Conservation (phyloP, 345 rosid species). For the Melaleuca quinquenervia region DNA sequence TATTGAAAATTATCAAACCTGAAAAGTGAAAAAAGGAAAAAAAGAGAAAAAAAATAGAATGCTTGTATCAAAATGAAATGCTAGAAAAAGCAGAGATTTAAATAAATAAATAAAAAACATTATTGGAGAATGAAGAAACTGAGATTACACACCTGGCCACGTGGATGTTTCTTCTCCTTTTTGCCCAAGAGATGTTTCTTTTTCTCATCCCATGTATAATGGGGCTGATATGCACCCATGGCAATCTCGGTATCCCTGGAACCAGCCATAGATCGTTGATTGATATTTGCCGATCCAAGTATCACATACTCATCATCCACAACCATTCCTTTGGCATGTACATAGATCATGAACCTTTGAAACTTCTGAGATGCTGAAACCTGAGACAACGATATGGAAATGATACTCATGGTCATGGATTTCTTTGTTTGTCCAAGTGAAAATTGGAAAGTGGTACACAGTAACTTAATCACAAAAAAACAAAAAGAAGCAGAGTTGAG, state of each 20-base stretch:
- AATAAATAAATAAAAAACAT: neutral
- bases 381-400: constrained; percentile 23
- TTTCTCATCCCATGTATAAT: constrained; percentile 45
- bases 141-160: constrained; percentile 43
- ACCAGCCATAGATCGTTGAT: constrained; percentile 81
- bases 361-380: constrained; percentile 39
- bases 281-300: constrained; percentile 83
- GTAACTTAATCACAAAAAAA: neutral
- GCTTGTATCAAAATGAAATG: neutral
- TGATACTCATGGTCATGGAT: neutral
- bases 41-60: neutral
- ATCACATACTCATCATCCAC: constrained; percentile 74
- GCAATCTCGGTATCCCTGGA: constrained; percentile 84
- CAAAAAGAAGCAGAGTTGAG: neutral
- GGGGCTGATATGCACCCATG: constrained; percentile 73
- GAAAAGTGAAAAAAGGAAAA: too few relatives aligned
- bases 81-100: neutral
- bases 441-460: neutral
- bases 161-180: neutral
- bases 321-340: constrained; percentile 82
- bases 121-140: neutral
- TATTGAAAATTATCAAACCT: neutral
- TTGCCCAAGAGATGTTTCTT: constrained; percentile 28
- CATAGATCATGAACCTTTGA: constrained; percentile 73
- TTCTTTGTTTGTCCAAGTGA: neutral